Conservation (phyloP, 1,284 basidiomycete genomes). For the Moniliella sp. region DNA sequence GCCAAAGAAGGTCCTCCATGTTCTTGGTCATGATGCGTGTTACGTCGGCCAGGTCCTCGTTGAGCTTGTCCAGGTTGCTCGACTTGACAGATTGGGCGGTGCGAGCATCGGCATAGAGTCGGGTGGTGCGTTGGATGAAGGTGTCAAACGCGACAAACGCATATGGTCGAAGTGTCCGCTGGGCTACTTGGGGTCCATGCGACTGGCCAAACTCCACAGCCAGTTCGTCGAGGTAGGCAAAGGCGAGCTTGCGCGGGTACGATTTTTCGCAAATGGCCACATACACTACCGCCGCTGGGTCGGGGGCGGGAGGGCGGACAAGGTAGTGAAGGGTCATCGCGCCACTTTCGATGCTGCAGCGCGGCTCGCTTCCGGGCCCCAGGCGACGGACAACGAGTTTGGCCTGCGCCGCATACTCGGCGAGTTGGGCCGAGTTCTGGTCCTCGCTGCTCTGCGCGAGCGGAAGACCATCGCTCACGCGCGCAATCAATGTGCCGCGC, state of each 20-base stretch:
- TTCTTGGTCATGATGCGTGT: conserved; percentile 99
- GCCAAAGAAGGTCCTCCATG: conserved; percentile 95
- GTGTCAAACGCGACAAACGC: conserved; percentile 45
- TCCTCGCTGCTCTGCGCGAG: conserved; percentile 29
- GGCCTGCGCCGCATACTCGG: conserved; percentile 93
- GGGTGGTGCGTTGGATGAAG: conserved; percentile 91
- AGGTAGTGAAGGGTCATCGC: conserved; percentile 87
- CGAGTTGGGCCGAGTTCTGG: conserved; percentile 71
- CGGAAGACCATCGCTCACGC: conserved; percentile 22
- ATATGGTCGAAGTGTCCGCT: conserved; percentile 25
- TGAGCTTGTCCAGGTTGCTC: conserved; percentile 61
- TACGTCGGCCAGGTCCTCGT: conserved; percentile 88
- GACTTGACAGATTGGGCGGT: conserved; percentile 50
- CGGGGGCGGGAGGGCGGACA: conserved; percentile 41
- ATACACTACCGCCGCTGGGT: conserved; percentile 50
- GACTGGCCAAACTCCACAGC: conserved; percentile 62
- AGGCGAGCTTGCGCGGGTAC: conserved; percentile 89
- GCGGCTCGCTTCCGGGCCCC: conserved; percentile 72
- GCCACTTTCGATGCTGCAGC: conserved; percentile 89
- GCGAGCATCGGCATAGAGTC: conserved; percentile 78
- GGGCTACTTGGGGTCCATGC: conserved; percentile 25
- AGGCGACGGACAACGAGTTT: conserved; percentile 87
- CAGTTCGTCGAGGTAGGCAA: conserved; percentile 87
- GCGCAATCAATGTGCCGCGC: conserved; percentile 26
- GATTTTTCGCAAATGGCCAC: conserved; percentile 85